These are phyloP conservation scores for Xylariaceae sp. DNA, from an alignment of 2,329 filamentous ascomycete species.

Conservation along the genomic window DNA sequence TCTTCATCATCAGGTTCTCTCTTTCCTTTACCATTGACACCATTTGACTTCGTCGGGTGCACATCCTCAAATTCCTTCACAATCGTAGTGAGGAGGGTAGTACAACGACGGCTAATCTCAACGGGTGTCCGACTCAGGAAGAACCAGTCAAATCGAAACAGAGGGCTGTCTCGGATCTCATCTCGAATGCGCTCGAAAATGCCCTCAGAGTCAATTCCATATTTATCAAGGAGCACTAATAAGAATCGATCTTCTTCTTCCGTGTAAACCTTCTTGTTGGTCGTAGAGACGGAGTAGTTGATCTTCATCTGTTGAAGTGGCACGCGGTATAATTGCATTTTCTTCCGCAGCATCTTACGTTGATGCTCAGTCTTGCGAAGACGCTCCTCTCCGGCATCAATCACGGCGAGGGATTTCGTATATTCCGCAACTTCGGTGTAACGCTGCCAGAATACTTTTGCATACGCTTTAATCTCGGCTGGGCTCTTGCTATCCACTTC, in stretches of 20 bases:
- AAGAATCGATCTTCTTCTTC: constrained; percentile 98
- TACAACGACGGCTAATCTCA: constrained; percentile 90
- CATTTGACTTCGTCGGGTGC: constrained; percentile 59
- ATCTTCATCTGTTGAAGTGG: constrained; percentile 97
- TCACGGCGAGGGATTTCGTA: constrained; percentile 83
- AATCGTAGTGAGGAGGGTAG: constrained; percentile 91
- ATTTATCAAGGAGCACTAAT: constrained; percentile 88
- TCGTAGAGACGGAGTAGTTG: constrained; percentile 98
- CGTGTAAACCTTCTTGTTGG: constrained; percentile 99
- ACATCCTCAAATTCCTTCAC: constrained; percentile 89
- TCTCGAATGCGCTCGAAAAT: constrained; percentile 96
- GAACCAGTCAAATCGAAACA: constrained; percentile 99
- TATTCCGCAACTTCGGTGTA: constrained; percentile 91
- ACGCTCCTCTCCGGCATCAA: constrained; percentile 92
- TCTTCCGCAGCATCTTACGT: constrained; percentile 90
- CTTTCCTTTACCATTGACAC: constrained; percentile 73
- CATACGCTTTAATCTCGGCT: constrained; percentile 86
- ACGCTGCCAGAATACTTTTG: constrained; percentile 95
- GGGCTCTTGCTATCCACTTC: constrained; percentile 91
- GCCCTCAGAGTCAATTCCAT: constrained; percentile 87
- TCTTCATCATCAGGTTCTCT: constrained; percentile 80
- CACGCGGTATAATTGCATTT: constrained; percentile 96
- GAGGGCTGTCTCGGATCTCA: constrained; percentile 89
- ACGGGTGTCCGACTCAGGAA: constrained; percentile 93
- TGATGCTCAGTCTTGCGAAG: constrained; percentile 89